Evolutionary conservation across 306 rosid species (phyloP).

Genomic region (Inga laurina): DNA sequence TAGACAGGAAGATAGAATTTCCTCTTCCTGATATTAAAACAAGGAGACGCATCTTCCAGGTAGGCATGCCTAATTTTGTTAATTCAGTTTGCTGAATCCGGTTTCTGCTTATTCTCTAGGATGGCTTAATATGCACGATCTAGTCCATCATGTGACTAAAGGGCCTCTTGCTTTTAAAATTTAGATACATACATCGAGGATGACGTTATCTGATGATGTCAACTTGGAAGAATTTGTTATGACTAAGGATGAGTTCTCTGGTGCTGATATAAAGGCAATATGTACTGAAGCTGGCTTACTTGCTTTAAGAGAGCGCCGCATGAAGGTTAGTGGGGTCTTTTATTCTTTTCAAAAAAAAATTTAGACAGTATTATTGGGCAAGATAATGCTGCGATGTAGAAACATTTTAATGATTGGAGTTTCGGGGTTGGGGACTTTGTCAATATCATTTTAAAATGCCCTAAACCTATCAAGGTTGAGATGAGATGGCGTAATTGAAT

Average conservation of each 20-base stretch:
- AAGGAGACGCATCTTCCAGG: slow-evolving; percentile 96
- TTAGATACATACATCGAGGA: slow-evolving; percentile 96
- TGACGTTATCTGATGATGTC: slow-evolving; percentile 98
- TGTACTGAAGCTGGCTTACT: slow-evolving; percentile 98
- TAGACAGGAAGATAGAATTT: slow-evolving; percentile 93
- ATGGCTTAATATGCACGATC: slow-evolving; percentile 7
- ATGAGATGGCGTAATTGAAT: slow-evolving; percentile 9
- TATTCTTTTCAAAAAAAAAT: background rate
- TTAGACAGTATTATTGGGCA: slow-evolving; percentile 4
- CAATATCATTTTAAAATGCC: slow-evolving; percentile 2
- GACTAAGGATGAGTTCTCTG: slow-evolving; percentile 99
- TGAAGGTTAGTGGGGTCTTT: slow-evolving; percentile 71
- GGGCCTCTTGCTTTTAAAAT: slow-evolving; percentile 24
- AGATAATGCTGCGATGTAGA: background rate
- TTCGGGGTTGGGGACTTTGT: background rate
- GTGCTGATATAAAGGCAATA: slow-evolving; percentile 97
- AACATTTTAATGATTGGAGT: slow-evolving; percentile 14
- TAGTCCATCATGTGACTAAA: slow-evolving; percentile 16
- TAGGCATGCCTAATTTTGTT: slow-evolving; percentile 32
- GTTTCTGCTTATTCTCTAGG: slow-evolving; percentile 2
- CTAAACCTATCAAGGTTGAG: background rate
- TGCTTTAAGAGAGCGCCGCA: slow-evolving; percentile 92
- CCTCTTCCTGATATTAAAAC: slow-evolving; percentile 99
- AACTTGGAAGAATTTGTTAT: slow-evolving; percentile 96
- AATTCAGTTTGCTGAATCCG: slow-evolving; percentile 8